Percentiles rank a stretch among this genome's conserved stretches.
Evolutionary conservation across 1,284 basidiomycete genomes (phyloP).

Genomic region (Lentinula novae-zelandiae): DNA sequence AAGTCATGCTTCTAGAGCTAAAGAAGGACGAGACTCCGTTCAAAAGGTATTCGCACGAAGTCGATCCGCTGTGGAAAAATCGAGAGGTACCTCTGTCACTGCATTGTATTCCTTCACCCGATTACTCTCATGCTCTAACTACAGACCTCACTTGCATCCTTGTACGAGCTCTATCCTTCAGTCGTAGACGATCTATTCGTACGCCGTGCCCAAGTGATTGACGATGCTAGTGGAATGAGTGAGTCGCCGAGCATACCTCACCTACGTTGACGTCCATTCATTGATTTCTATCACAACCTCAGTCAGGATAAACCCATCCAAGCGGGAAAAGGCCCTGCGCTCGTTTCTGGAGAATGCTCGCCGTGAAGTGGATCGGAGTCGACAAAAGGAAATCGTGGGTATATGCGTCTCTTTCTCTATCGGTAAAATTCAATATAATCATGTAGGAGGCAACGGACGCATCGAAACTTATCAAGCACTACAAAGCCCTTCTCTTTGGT

Average conservation of each 20-base stretch:
- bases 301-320: constrained; percentile 17
- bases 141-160: constrained; percentile 12
- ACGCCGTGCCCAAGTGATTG: constrained; percentile 18
- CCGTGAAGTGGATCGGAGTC: constrained; percentile 18
- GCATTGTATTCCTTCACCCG: background rate
- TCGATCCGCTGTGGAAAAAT: constrained; percentile 17
- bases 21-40: constrained; percentile 17
- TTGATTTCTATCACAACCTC: background rate
- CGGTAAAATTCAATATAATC: background rate
- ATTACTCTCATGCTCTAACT: background rate
- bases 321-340: constrained; percentile 18
- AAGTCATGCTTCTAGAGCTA: constrained; percentile 16
- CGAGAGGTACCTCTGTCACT: constrained; percentile 12
- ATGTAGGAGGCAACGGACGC: constrained; percentile 17
- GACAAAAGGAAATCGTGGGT: constrained; percentile 20
- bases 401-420: background rate
- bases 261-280: background rate
- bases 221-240: constrained; percentile 21
- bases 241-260: background rate
- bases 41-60: constrained; percentile 16
- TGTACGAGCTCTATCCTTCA: constrained; percentile 17
- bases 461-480: constrained; percentile 17
- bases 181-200: constrained; percentile 19
- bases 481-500: constrained; percentile 16
- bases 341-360: constrained; percentile 19